phyloP scores from a whole-genome alignment of 2,329 filamentous ascomycete species.

The Diaporthe destruens region DNA sequence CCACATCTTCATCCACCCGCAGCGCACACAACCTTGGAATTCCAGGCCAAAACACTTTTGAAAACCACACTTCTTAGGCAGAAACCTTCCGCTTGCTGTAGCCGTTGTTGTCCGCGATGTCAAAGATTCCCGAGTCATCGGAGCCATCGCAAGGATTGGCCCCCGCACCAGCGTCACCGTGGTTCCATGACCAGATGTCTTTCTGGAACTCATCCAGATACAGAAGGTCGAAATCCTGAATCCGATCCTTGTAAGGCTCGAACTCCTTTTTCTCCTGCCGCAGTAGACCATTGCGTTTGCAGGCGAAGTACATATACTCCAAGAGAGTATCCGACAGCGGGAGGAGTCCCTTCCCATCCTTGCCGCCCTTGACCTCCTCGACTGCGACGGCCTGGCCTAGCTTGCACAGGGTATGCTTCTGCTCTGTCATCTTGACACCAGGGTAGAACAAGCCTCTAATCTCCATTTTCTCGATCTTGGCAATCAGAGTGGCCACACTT shows the following conservation, averaged over 20 bases:
- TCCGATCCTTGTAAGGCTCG: conserved; percentile 28
- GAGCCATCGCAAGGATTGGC: neutral
- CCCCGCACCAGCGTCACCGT: neutral
- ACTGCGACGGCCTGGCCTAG: conserved; percentile 35
- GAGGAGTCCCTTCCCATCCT: conserved; percentile 1
- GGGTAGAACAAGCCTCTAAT: conserved; percentile 38
- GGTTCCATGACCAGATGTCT: conserved; percentile 35
- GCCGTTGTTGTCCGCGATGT: neutral
- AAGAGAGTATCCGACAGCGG: conserved; percentile 35
- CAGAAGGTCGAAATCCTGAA: conserved; percentile 15
- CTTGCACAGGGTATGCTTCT: conserved; percentile 38
- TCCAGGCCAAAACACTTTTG: neutral
- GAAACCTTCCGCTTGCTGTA: conserved; percentile 1
- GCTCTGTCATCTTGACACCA: conserved; percentile 34
- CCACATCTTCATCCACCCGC: neutral
- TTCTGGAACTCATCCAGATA: conserved; percentile 34
- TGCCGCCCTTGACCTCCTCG: conserved; percentile 8
- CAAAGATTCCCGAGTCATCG: conserved; percentile 31
- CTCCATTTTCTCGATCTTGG: conserved; percentile 32
- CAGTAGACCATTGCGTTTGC: conserved; percentile 19
- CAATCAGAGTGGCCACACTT: conserved; percentile 25
- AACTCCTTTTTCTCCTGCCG: conserved; percentile 36
- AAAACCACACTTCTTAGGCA: neutral
- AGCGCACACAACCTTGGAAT: neutral
- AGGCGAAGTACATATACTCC: conserved; percentile 37